Base-by-base conservation (phyloP, 2,329 filamentous ascomycete genomes). In the Cercospora sojina region DNA sequence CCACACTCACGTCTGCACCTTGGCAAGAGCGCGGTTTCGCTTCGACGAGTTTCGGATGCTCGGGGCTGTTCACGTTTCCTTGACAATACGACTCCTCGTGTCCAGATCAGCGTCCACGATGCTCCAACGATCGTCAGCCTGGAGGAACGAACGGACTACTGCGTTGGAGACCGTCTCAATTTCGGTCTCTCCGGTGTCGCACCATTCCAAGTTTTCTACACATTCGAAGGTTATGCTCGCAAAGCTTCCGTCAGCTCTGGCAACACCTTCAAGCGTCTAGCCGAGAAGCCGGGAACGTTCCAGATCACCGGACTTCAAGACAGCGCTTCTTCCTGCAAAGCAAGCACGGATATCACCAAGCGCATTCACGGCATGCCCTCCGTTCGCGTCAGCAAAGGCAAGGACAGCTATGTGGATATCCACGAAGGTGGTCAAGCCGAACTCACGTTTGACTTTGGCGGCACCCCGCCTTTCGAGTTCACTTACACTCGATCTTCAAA, bases 361-460 rank as follows among this genome's bases (percentile, higher is more conserved):
- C 85, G 85, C 6, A 96, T 99, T 73, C 95, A 98, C 77, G 90
- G 92, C 60, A 90, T 98, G 81, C 95, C 95, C 3, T 93, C 91
- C 66, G 96, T 97, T 56, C 90, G 90, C 72, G 92, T 99, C 71
- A 94, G 91, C 75, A 91, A 92, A 74, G 96, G 96, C 31, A 87
- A 87, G 68, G 89, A 91, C 66, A 87, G 89, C 6, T 88, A 91
- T 71, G 89, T 96, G 38, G 95, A 98, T 76, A 99, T 99, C 69
- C 96, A 98, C 78, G 94, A 99, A 82, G 95, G 95, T 72, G 93
- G 93, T 68, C 91, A 96, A 77, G 93, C 95, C 0, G 92, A 97
- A 76, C 93, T 99, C 61, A 82, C 92, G 7, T 98, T 99, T 74
- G 91, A 97, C 74, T 99, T 99, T 80, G 93, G 91, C 83, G 95